Base-by-base conservation (phyloP, 2,329 filamentous ascomycete genomes). In the Diatrype stigma region DNA sequence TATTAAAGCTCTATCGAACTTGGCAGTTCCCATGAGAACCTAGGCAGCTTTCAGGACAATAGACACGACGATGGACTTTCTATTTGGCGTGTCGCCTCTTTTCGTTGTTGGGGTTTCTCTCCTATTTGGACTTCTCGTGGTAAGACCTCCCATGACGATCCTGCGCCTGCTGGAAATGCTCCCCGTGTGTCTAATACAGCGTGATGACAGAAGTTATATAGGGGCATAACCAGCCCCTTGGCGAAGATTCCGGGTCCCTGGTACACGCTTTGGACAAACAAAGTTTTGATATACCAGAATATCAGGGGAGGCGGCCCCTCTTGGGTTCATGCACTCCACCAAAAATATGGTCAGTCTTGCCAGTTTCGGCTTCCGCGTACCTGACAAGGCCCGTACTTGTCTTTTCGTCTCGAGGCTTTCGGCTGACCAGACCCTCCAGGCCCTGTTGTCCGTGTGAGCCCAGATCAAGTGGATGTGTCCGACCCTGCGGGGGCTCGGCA, bases 391-490 rank as follows among this genome's bases (percentile, higher is more conserved):
- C n/a, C n/a, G n/a, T n/a, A n/a, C n/a, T n/a, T n/a, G n/a, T n/a
- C n/a, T n/a, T n/a, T n/a, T n/a, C n/a, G n/a, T n/a, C n/a, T n/a
- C n/a, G n/a, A n/a, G n/a, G n/a, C n/a, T n/a, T n/a, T n/a, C n/a
- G 17, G 46, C 7, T 17, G 34, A 22, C 14, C 35, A 51, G 6
- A 50, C 8, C 21, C 30, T 32, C 8, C 28, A 63, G 63, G 66
- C 3, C 61, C 64, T 6, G 53, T 64, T 17, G 63, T 67, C 34
- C 65, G 65, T 22, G 46, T 65, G 14, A 45, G 48, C 5, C 63
- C 65, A 2, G 40, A 52, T 3, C 60, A 65, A 22, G 58, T 67
- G 19, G 62, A 57, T 38, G 51, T 67, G 2, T 48, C 49, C 6
- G 60, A 66, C 45, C 34, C 55, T 6, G 42, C 47, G 14, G 55